These are phyloP conservation scores for Lentinula raphanica DNA, from an alignment of 768 basidiomycete genomes.

Conservation along the genomic window DNA sequence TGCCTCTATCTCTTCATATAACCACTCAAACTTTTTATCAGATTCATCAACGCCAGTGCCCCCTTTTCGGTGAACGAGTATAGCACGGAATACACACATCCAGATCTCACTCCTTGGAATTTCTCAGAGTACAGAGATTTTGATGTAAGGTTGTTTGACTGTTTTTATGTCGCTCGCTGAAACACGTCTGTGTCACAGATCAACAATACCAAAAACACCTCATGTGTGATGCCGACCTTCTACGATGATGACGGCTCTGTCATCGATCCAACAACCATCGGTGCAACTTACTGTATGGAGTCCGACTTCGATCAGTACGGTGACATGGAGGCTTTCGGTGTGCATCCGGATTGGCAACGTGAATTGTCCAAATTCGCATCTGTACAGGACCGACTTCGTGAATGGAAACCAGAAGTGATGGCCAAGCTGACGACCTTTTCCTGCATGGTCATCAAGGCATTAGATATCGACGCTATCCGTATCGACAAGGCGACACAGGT, in stretches of 20 bases:
- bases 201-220: constrained; percentile 62
- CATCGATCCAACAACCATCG: not conserved
- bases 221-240: constrained; percentile 73
- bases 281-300: constrained; percentile 53
- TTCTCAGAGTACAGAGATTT: constrained; percentile 85
- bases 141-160: constrained; percentile 35
- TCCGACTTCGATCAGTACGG: constrained; percentile 95
- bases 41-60: constrained; percentile 73
- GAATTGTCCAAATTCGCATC: constrained; percentile 46
- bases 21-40: constrained; percentile 20
- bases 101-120: constrained; percentile 78
- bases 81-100: constrained; percentile 65
- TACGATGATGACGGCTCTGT: constrained; percentile 66
- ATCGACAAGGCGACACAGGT: constrained; percentile 94
- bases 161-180: not conserved
- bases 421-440: constrained; percentile 72
- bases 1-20: not conserved
- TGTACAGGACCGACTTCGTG: constrained; percentile 91
- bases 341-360: constrained; percentile 39
- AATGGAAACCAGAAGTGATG: constrained; percentile 83
- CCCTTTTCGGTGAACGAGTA: constrained; percentile 80
- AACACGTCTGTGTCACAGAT: constrained; percentile 34
- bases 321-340: constrained; percentile 97
- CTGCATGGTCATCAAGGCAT: constrained; percentile 81
- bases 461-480: constrained; percentile 92